Base-by-base conservation (phyloP, 495 filamentous ascomycete species). In the Penicillium goetzii region DNA sequence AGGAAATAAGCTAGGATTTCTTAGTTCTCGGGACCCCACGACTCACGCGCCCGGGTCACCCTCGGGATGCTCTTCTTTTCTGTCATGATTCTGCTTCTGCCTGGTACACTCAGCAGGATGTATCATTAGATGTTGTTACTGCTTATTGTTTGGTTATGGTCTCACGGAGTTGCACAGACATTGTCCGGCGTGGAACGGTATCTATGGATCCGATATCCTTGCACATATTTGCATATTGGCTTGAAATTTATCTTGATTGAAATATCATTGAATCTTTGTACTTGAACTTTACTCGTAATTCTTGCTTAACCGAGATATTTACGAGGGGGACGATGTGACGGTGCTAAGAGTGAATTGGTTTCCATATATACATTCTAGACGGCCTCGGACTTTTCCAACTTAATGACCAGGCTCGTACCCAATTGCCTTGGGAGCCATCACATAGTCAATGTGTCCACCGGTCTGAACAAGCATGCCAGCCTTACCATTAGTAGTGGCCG, bases 381-480 rank as follows among this genome's bases (percentile, higher is more conserved):
- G 4, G 26, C 12, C 11, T 4, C 38, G 5, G 6, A 5, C 28
- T 40, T 21, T 41, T 26, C 45, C 43, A 34, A 7, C 34, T 50
- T 52, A 65, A n/a, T 67, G 50, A 7, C n/a, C 32, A 32, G 38
- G 53, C 60, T 67, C 59, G 57, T 72, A 74, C 4, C 72, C 72
- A 67, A 78, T 74, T 23, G 76, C 70, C 61, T 61, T 61, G n/a
- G 62, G 23, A 17, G 53, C 57, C 58, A 68, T 60, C 49, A 80
- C 78, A 68, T 63, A 77, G 63, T 89, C 83, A 50, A 81, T 77
- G 1, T 69, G 72, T 5, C 82, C 87, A 33, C 73, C 75, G 57
- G 80, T 72, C 3, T 59, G 47, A 36, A 56, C 51, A 40, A 80
- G 66, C 30, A 87, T 62, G 65, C 68, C 73, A 6, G 80, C 67